Evolutionary conservation across 1,139 yeast genomes (phyloP), one percentile per base, ranked within the genome.

Genomic region (Geotrichum australiense): DNA sequence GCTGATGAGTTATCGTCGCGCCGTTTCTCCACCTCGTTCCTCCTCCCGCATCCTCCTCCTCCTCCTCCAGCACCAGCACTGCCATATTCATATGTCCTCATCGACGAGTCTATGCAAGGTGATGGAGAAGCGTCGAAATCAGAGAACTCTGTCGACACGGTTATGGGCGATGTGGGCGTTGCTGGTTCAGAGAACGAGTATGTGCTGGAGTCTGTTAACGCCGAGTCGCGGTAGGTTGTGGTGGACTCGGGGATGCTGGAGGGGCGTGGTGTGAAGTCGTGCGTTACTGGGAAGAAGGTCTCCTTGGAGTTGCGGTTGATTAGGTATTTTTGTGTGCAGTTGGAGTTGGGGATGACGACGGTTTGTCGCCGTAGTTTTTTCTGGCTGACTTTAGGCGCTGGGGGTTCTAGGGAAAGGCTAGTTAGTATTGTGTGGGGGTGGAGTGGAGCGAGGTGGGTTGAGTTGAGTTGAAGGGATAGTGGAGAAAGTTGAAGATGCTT

Each of bases 311-410:
- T 10, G 12, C 38, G 8, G 14, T 35, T 35, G 6, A 35, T 12
- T 12, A 35, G 15, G 31, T 12, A 20, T 12, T 19, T 14, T 5
- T 35, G 31, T 11, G 19, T 22, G 6, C 23, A 18, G 14, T 26
- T 21, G 5, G 38, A 6, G 4, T 24, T 24, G 3, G 28, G 7
- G 12, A 35, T 35, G 5, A 35, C 31, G 12, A 24, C 38, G n/a
- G 38, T 35, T 12, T 35, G 38, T 5, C 38, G 30, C 11, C 38
- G 30, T 8, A 25, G 21, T 35, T 24, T 15, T 24, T 35, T 35
- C 5, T 10, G n/a, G n/a, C n/a, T 5, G 20, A 6, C 12, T 19
- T 15, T 29, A 29, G 12, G 8, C 20, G 32, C 7, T 19, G 32
- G 5, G 18, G 18, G 18, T 29, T 7, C 11, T 11, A 8, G 11